Evolutionary conservation across 345 rosid species (phyloP).

Genomic region (Balakata baccata): DNA sequence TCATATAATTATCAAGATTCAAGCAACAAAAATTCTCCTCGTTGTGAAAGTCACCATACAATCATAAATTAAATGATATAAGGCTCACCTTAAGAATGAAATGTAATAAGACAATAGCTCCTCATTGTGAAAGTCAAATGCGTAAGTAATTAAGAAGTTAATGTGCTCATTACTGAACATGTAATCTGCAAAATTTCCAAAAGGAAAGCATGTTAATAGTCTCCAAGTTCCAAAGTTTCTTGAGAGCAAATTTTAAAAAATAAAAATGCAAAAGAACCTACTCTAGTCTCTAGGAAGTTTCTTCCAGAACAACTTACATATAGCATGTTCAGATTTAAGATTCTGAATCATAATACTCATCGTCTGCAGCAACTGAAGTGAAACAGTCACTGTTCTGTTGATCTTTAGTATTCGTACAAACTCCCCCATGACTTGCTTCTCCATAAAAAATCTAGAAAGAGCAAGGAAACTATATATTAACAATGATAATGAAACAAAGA

Average conservation of each 20-base stretch:
- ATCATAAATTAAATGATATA: conserved; percentile 4
- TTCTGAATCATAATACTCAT: conserved; percentile 97
- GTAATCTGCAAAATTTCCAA: conserved; percentile 65
- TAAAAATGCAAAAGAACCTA: background rate
- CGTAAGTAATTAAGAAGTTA: conserved; percentile 79
- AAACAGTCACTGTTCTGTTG: conserved; percentile 55
- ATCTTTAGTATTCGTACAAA: conserved; percentile 73
- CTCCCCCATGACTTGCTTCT: conserved; percentile 96
- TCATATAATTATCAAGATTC: background rate
- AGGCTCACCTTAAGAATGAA: conserved; percentile 81
- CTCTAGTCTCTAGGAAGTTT: background rate
- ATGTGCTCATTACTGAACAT: conserved; percentile 95
- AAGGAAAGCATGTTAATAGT: conserved; percentile 17
- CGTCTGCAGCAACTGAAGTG: conserved; percentile 94
- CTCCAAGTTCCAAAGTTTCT: background rate
- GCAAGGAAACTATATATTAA: conserved; percentile 12
- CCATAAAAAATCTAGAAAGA: conserved; percentile 77
- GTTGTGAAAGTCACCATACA: background rate
- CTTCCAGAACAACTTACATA: conserved; percentile 55
- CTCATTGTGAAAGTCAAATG: conserved; percentile 86
- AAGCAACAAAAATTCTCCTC: background rate
- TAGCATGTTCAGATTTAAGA: conserved; percentile 77
- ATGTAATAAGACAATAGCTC: conserved; percentile 91
- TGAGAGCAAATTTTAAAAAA: background rate
- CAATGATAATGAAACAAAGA: background rate